Base-by-base conservation (phyloP, 495 filamentous ascomycete species). In the Penicillium verhagenii region DNA sequence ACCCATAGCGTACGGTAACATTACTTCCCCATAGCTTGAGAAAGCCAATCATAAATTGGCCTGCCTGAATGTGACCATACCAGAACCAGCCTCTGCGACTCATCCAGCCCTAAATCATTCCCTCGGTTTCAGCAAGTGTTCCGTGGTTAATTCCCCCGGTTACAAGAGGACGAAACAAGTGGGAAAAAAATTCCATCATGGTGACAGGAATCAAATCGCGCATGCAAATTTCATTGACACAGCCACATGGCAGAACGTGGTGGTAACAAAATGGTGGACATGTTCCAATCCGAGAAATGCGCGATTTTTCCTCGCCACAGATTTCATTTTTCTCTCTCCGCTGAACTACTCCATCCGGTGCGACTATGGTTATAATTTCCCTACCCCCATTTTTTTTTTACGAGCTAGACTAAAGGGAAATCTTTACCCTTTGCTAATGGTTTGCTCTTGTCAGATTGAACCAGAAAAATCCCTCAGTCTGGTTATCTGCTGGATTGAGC, bases 291-390 rank as follows among this genome's bases (percentile, higher is more conserved):
- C 20, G 47, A 25, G 21, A 4, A n/a, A 24, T 67, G 64, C 53
- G 64, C 46, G 64, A 67, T 67, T 67, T 64, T 57, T 67, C 48
- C 35, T 59, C 45, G 26, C 61, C 64, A 67, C 54, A 50, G 48
- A 42, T n/a, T 49, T 48, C 37, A 18, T 49, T 26, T 4, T 11
- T 31, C n/a, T 0, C 40, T 28, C 49, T 33, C 25, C 48, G 47
- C 47, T 35, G 10, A 1, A 28, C 10, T 35, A 51, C 50, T 50
- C 6, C 29, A 38, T 37, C 44, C 21, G 29, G 23, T 31, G 46
- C 49, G 16, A 53, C 50, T 44, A 39, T 40, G 29, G 19, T 45
- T n/a, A 18, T 25, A 7, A 5, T 40, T 31, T 28, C 38, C 45
- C 20, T n/a, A n/a, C 50, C 31, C 56, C 56, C 28, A 50, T 40